These are phyloP conservation scores for Recurvomyces mirabilis DNA, from an alignment of 495 filamentous ascomycete genomes.

Conservation along the genomic window DNA sequence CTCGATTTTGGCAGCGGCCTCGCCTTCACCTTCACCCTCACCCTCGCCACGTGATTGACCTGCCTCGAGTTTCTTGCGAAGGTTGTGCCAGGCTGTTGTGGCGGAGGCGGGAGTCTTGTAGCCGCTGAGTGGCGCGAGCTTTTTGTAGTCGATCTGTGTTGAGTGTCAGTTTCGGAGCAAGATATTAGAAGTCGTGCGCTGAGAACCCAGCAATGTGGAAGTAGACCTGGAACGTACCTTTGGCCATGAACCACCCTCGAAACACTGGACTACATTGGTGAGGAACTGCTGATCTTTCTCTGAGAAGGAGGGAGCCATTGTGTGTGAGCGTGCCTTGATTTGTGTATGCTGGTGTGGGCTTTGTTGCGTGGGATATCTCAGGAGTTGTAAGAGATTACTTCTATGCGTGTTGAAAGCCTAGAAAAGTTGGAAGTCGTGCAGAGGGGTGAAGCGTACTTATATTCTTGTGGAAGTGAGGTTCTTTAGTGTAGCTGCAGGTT, in stretches of 20 bases:
- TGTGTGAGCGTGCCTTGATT: no score
- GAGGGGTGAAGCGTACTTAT: no score
- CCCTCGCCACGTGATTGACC: neutral
- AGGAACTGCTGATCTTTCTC: neutral
- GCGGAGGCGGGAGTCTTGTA: conserved; percentile 33
- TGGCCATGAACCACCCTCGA: conserved; percentile 9
- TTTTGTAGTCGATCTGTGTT: conserved; percentile 33
- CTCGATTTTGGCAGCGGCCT: neutral
- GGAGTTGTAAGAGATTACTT: no score
- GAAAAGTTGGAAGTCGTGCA: no score
- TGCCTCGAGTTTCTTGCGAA: conserved; percentile 13
- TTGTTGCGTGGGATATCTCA: no score
- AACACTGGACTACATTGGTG: conserved; percentile 14
- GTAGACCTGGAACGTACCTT: no score
- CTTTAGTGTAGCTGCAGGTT: no score
- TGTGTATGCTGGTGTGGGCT: no score
- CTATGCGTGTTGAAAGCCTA: no score
- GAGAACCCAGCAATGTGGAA: no score
- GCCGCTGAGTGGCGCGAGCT: conserved; percentile 27
- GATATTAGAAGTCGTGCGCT: no score
- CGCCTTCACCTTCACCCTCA: neutral
- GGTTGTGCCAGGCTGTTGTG: conserved; percentile 20
- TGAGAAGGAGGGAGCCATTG: neutral
- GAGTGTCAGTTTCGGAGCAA: neutral
- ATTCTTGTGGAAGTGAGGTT: no score